Evolutionary conservation across 2,329 filamentous ascomycete genomes (phyloP), one percentile per base, ranked within the genome.

Genomic region (Xylariaceae sp.): DNA sequence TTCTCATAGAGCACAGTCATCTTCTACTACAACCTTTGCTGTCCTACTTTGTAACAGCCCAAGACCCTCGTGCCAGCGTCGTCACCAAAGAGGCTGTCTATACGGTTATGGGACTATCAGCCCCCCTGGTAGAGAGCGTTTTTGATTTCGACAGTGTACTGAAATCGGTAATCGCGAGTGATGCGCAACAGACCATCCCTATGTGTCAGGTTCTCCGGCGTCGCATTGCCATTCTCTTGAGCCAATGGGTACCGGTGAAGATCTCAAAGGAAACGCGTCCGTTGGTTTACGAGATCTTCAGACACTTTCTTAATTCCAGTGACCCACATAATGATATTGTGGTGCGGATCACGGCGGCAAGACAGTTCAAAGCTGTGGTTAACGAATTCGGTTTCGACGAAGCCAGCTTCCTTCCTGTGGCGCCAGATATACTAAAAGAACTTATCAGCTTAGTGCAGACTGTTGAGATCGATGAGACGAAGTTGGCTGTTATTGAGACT

Each of bases 41-140:
- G 40, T 81, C 84, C 45, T 96, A 97, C 65, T 97, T 98, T 72
- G 82, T 89, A 63, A 87, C 86, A 6, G 90, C 92, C 52, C 87
- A 91, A 58, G 84, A 85, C 77, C 81, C 83, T 5, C 70, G 81
- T 28, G 72, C 78, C 9, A 87, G 95, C 62, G 83, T 98, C 11
- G 82, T 95, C 14, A 86, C 90, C 58, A 98, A 97, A 71, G 95
- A 99, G 71, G 94, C 94, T 0, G 87, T 98, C 1, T 99, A 99
- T 70, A 96, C 91, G 4, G 92, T 94, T 9, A 88, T 99, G 76
- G 93, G 94, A 2, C 81, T 97, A 47, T 87, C 95, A 0, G 91
- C 93, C 1, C 82, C 91, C 2, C 87, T 93, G 34, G 78, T 98
- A 14, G 82, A 88, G 57, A 79, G 87, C 43, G 80, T 85, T 9